A percentile compares a stretch with the other conserved stretches of the same genome.
Evolutionary conservation across 2,329 filamentous ascomycete species (phyloP).

Genomic region (Corniculantispora saksenae): DNA sequence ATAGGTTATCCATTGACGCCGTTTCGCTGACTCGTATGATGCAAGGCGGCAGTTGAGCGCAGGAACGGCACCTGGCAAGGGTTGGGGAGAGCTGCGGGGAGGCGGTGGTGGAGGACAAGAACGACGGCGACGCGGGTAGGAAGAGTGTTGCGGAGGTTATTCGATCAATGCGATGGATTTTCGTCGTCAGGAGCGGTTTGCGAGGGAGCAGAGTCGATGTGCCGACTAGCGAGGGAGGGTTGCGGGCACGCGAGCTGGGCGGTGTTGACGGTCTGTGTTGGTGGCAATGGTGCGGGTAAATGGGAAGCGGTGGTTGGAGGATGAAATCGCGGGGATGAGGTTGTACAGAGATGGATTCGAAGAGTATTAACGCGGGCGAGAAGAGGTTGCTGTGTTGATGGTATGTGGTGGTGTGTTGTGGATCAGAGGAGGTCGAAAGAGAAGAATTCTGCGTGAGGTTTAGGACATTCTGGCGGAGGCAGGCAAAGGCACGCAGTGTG

Average conservation of each 20-base stretch:
- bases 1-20: slow-evolving; percentile 65
- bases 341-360: slow-evolving; percentile 8
- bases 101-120: not conserved
- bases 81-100: slow-evolving; percentile 11
- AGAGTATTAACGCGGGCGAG: not conserved
- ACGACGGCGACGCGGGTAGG: not conserved
- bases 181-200: slow-evolving; percentile 6
- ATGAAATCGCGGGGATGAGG: not conserved
- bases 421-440: slow-evolving; percentile 14
- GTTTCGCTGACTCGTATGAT: slow-evolving; percentile 24
- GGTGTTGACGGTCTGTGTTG: slow-evolving; percentile 2
- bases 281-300: not conserved
- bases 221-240: slow-evolving; percentile 8
- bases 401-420: slow-evolving; percentile 18
- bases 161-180: not conserved
- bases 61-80: slow-evolving; percentile 18
- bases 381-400: slow-evolving; percentile 2
- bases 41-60: slow-evolving; percentile 18
- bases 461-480: slow-evolving; percentile 7
- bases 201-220: slow-evolving; percentile 6
- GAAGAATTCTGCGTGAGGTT: slow-evolving; percentile 19
- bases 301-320: not conserved
- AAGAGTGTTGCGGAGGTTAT: not conserved
- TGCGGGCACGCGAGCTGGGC: slow-evolving; percentile 14
- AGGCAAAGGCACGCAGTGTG: not conserved